Conservation (phyloP, 495 filamentous ascomycete species). For the Penicillium odoratum region DNA sequence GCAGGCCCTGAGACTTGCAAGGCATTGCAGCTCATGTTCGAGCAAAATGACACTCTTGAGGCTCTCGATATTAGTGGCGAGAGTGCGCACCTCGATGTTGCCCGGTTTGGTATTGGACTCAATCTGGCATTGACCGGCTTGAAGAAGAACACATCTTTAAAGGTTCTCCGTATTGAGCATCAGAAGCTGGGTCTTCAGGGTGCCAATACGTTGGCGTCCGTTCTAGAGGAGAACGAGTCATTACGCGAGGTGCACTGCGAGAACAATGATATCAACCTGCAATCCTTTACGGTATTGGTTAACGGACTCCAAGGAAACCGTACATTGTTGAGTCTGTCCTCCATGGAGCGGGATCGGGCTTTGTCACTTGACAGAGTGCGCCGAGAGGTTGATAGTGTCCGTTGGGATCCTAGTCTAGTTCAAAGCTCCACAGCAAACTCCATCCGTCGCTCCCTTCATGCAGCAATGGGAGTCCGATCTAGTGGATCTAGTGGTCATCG, state of each 20-base stretch:
- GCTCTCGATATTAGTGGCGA: conserved; percentile 88
- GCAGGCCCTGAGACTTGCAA: conserved; percentile 72
- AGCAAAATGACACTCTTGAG: conserved; percentile 71
- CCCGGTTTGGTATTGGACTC: conserved; percentile 79
- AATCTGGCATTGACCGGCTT: conserved; percentile 76
- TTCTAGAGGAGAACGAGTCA: conserved; percentile 64
- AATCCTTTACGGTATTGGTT: conserved; percentile 75
- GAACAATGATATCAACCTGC: conserved; percentile 74
- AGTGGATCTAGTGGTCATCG: conserved; percentile 30
- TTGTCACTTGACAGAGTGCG: conserved; percentile 64
- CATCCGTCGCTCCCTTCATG: conserved; percentile 48
- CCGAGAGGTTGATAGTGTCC: conserved; percentile 56
- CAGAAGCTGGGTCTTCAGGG: conserved; percentile 65
- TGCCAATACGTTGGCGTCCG: conserved; percentile 74
- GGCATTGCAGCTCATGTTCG: conserved; percentile 73
- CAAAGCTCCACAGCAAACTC: conserved; percentile 40
- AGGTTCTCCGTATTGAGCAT: conserved; percentile 73
- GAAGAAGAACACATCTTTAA: conserved; percentile 71
- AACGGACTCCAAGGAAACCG: conserved; percentile 69
- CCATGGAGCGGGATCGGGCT: conserved; percentile 62
- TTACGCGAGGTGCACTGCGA: conserved; percentile 73
- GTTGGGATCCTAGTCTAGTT: conserved; percentile 35
- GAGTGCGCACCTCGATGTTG: conserved; percentile 82
- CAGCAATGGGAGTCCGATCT: conserved; percentile 38
- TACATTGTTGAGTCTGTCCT: conserved; percentile 63